Evolutionary conservation across 306 rosid genomes (phyloP).

Genomic region (Oxytropis ochrocephala): DNA sequence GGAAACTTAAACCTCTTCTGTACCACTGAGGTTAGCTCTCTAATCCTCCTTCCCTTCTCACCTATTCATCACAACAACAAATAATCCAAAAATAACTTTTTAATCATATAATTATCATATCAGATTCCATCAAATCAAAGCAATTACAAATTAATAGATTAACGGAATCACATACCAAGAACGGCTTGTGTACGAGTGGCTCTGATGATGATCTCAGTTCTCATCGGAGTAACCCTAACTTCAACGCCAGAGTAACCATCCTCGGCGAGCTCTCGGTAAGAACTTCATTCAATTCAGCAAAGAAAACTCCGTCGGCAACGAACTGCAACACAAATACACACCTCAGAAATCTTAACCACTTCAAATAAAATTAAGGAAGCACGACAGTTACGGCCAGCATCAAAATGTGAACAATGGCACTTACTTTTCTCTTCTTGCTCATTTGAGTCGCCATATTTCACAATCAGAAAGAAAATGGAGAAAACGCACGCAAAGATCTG

Average conservation of each 20-base stretch:
- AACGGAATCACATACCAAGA: background rate
- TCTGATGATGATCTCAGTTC: background rate
- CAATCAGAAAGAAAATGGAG: background rate
- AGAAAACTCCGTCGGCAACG: background rate
- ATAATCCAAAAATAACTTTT: background rate
- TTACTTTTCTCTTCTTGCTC: constrained; percentile 12
- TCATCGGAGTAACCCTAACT: background rate
- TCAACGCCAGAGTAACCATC: background rate
- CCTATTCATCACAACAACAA: background rate
- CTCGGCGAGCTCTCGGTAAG: background rate
- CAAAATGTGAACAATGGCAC: background rate
- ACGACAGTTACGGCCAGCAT: background rate
- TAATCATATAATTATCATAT: background rate
- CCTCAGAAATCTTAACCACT: background rate
- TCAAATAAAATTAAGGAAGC: background rate
- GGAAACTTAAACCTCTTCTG: background rate
- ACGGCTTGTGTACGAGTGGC: background rate
- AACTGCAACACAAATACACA: background rate
- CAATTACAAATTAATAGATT: background rate
- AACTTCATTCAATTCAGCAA: background rate
- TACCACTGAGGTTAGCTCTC: constrained; percentile 1
- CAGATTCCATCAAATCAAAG: background rate
- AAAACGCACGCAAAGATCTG: background rate
- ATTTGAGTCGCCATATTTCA: background rate
- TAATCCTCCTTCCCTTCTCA: background rate